These are phyloP conservation scores for Sarocladiaceae sp. DNA, from an alignment of 2,329 filamentous ascomycete species.

Conservation along the genomic window DNA sequence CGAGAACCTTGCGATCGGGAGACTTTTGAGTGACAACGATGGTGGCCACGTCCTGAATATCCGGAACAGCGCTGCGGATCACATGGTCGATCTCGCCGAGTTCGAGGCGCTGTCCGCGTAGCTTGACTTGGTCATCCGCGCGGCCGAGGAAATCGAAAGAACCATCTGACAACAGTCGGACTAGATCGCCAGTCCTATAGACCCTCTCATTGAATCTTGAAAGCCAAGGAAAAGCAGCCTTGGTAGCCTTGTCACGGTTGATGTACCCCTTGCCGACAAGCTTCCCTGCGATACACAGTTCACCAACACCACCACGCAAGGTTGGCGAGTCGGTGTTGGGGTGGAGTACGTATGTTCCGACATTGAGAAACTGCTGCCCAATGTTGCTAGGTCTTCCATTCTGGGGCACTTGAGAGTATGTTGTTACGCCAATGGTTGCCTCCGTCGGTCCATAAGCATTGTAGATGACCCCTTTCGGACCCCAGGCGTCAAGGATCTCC, in stretches of 20 bases:
- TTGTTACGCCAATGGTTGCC: constrained; percentile 86
- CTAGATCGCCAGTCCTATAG: constrained; percentile 85
- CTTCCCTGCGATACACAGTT: constrained; percentile 81
- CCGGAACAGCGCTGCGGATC: constrained; percentile 54
- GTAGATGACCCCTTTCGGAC: constrained; percentile 72
- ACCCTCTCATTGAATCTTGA: constrained; percentile 51
- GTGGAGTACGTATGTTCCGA: constrained; percentile 72
- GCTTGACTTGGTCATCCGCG: constrained; percentile 86
- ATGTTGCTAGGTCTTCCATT: constrained; percentile 85
- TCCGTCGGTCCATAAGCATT: constrained; percentile 93
- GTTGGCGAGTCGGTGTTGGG: constrained; percentile 66
- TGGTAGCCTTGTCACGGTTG: constrained; percentile 70
- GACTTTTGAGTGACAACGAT: constrained; percentile 64
- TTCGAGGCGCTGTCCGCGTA: constrained; percentile 82
- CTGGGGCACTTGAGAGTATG: constrained; percentile 72
- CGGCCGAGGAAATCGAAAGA: constrained; percentile 85
- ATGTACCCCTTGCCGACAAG: constrained; percentile 88
- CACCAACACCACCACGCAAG: constrained; percentile 71
- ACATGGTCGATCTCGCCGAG: constrained; percentile 86
- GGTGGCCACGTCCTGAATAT: constrained; percentile 65
- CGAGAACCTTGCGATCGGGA: constrained; percentile 74
- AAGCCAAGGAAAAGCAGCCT: constrained; percentile 67
- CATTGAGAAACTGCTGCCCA: constrained; percentile 78
- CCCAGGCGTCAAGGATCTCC: constrained; percentile 84
- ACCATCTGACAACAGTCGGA: constrained; percentile 71